A percentile compares a stretch with the other conserved stretches of the same genome.
Evolutionary conservation across 768 basidiomycete genomes (phyloP).

Genomic region (Fomitopsis serialis): DNA sequence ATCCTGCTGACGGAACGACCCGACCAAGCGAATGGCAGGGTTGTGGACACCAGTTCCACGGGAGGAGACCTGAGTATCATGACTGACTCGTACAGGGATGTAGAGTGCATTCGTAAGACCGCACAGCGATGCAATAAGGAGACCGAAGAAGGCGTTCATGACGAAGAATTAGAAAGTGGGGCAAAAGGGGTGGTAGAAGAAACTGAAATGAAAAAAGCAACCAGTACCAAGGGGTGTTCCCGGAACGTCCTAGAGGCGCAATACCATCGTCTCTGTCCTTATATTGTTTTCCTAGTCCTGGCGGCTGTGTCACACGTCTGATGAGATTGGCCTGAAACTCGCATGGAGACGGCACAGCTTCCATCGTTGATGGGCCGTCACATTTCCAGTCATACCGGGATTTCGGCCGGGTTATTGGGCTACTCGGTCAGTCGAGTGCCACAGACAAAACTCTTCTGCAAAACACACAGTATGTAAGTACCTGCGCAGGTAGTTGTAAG

Average conservation of each 20-base stretch:
- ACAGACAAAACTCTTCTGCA: no score
- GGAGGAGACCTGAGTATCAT: slow-evolving; percentile 1
- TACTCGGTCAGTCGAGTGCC: no score
- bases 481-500: no score
- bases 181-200: background rate
- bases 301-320: background rate
- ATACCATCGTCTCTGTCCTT: background rate
- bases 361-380: background rate
- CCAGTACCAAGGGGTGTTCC: slow-evolving; percentile 7
- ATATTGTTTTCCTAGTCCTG: background rate
- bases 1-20: background rate
- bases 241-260: slow-evolving; percentile 6
- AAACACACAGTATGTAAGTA: no score
- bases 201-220: slow-evolving; percentile 1
- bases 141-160: slow-evolving; percentile 13
- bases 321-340: slow-evolving; percentile 1
- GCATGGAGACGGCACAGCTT: background rate
- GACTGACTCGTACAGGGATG: slow-evolving; percentile 9
- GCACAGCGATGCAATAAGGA: slow-evolving; percentile 20
- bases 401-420: no score
- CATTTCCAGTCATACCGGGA: no score
- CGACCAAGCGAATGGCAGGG: slow-evolving; percentile 1
- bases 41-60: slow-evolving; percentile 3
- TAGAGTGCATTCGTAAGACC: slow-evolving; percentile 16
- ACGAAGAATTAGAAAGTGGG: slow-evolving; percentile 4